A percentile compares a stretch with the other conserved stretches of the same genome.
These are phyloP conservation scores for Nitzschia sp. DNA, from an alignment of 108 stramenopile species.

Conservation along the genomic window DNA sequence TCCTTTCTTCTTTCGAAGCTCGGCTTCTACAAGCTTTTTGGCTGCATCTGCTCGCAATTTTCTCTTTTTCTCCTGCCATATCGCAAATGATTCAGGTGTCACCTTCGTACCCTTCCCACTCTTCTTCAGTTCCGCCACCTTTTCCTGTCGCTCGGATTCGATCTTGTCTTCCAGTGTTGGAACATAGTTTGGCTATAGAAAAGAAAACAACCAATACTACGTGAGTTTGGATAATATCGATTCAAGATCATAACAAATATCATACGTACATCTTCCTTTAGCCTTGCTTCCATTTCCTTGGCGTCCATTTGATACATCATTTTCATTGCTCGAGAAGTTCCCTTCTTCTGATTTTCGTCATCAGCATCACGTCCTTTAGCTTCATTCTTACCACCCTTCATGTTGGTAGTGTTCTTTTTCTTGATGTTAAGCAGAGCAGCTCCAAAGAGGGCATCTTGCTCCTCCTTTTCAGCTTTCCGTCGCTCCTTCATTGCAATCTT, in stretches of 20 bases:
- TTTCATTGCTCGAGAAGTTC: conserved; percentile 72
- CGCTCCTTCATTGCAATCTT: conserved; percentile 62
- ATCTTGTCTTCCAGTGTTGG: conserved; percentile 87
- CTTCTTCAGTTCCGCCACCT: conserved; percentile 73
- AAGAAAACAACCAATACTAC: not conserved
- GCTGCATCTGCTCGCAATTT: conserved; percentile 67
- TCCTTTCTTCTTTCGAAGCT: conserved; percentile 91
- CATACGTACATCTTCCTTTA: conserved; percentile 74
- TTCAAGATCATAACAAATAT: not conserved
- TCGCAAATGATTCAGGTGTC: conserved; percentile 77
- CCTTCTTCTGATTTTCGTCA: conserved; percentile 61
- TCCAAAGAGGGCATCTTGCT: conserved; percentile 82
- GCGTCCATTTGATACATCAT: conserved; percentile 80
- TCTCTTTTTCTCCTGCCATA: conserved; percentile 83
- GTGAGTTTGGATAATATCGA: not conserved
- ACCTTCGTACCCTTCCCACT: conserved; percentile 79
- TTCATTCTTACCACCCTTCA: conserved; percentile 66
- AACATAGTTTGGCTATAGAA: conserved; percentile 80
- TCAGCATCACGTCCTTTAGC: conserved; percentile 78
- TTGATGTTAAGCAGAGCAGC: conserved; percentile 74
- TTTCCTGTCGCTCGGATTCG: conserved; percentile 82
- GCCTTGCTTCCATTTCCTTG: conserved; percentile 81
- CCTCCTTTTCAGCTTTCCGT: conserved; percentile 79
- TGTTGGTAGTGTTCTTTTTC: conserved; percentile 61
- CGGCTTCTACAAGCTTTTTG: conserved; percentile 80